A percentile compares a stretch with the other conserved stretches of the same genome.
phyloP scores from a whole-genome alignment of 805 yeast species.

The Hanseniaspora vineae region DNA sequence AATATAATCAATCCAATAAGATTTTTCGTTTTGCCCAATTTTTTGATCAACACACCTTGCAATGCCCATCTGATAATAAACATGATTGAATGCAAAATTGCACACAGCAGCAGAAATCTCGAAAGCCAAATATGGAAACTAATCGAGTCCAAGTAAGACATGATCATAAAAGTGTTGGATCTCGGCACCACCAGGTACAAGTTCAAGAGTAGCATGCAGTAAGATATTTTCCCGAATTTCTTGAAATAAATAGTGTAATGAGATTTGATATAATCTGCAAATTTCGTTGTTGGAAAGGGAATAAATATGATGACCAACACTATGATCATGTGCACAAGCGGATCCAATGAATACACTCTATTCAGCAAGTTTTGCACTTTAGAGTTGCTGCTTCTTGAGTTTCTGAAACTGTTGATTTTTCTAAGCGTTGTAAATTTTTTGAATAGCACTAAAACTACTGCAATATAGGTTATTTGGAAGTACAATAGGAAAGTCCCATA shows the following conservation, averaged over 20 bases:
- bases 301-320: conserved; percentile 22
- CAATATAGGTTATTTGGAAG: conserved; percentile 29
- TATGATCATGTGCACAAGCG: conserved; percentile 25
- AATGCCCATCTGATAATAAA: conserved; percentile 37
- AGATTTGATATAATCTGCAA: conserved; percentile 22
- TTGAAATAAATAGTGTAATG: conserved; percentile 26
- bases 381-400: conserved; percentile 23
- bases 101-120: conserved; percentile 35
- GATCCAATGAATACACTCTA: conserved; percentile 19
- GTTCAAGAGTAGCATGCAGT: conserved; percentile 44
- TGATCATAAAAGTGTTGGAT: conserved; percentile 30
- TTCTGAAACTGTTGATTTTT: conserved; percentile 13
- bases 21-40: conserved; percentile 26
- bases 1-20: conserved; percentile 39
- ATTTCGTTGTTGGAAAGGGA: conserved; percentile 22
- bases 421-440: not conserved
- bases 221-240: conserved; percentile 50
- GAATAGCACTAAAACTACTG: conserved; percentile 17
- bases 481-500: conserved; percentile 45
- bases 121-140: conserved; percentile 63
- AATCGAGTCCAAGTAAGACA: conserved; percentile 38
- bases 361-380: conserved; percentile 28
- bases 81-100: conserved; percentile 39
- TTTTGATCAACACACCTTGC: conserved; percentile 24
- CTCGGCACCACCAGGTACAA: conserved; percentile 46